phyloP scores from a whole-genome alignment of 805 yeast species.

The Zygosaccharomyces gambellarensis region DNA sequence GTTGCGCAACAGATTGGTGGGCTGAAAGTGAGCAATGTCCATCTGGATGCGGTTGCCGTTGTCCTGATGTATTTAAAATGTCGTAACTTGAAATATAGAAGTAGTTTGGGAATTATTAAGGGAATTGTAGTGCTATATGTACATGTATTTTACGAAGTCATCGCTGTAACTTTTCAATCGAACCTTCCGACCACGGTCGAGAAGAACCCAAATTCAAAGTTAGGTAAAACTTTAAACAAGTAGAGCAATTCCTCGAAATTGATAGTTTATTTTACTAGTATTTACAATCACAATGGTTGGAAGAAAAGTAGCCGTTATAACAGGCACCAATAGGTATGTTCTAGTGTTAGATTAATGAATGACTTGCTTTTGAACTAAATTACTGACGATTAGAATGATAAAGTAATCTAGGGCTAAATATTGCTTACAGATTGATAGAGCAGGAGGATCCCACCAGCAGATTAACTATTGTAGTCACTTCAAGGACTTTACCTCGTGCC shows the following conservation, averaged over 20 bases:
- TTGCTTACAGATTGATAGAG: constrained; percentile 73
- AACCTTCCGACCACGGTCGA: background rate
- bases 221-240: background rate
- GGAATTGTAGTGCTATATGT: background rate
- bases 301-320: constrained; percentile 41
- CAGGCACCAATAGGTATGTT: constrained; percentile 40
- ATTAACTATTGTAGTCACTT: constrained; percentile 79
- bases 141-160: background rate
- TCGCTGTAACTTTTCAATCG: background rate
- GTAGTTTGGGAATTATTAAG: background rate
- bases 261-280: too few species aligned
- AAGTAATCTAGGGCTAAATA: constrained; percentile 77
- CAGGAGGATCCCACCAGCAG: constrained; percentile 48
- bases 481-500: constrained; percentile 82
- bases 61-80: constrained; percentile 40
- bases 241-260: background rate
- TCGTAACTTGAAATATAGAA: background rate
- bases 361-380: background rate
- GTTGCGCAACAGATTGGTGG: constrained; percentile 85
- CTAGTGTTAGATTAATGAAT: background rate
- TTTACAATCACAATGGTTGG: constrained; percentile 8
- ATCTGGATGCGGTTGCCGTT: constrained; percentile 79
- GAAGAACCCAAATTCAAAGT: background rate
- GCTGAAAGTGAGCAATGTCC: constrained; percentile 55
- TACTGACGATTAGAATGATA: background rate